Evolutionary conservation across 805 yeast genomes (phyloP), one percentile per base, ranked within the genome.

Genomic region (Wickerhamomyces queroliae): DNA sequence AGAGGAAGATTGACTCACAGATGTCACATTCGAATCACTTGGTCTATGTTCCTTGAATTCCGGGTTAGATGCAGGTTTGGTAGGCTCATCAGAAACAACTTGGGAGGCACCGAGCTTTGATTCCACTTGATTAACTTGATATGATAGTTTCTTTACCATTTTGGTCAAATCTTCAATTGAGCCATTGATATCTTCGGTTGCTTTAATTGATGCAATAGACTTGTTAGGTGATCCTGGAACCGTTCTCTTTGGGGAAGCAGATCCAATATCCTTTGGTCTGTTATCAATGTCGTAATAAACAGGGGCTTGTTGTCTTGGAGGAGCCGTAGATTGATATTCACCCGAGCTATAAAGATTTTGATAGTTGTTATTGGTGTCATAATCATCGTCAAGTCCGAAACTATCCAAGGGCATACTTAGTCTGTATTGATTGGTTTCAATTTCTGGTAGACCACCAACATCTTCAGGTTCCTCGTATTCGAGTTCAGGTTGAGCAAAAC

Each of bases 121-220:
- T 35, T 47, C 53, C 12, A 52, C 56, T 7, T 50, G 36, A 26
- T 47, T 44, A 19, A 56, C 56, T 33, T 53, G 53, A 1, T 64
- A 47, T 13, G 53, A 37, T 40, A 54, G 38, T n/a, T 61, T 49
- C 35, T 64, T 67, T 19, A 65, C 64, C 64, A 65, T 61, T 13
- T 55, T 51, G 5, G 52, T 52, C 34, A 69, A 38, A 27, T 56
- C 63, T 22, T 61, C 63, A 20, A 62, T 50, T 0, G 56, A 46
- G 1, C 38, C 47, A 32, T 24, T 36, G n/a, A n/a, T n/a, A 15
- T 40, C 24, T 1, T 20, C 33, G 28, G 25, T 11, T 12, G 24
- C 20, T 19, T 23, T 31, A 8, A 23, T 5, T 18, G 40, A 21
- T 1, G 20, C 32, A 27, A 22, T 15, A 11, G 24, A 17, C 17